These are phyloP conservation scores for Trypanosoma boissoni DNA, from an alignment of 208 protist species.

Conservation along the genomic window DNA sequence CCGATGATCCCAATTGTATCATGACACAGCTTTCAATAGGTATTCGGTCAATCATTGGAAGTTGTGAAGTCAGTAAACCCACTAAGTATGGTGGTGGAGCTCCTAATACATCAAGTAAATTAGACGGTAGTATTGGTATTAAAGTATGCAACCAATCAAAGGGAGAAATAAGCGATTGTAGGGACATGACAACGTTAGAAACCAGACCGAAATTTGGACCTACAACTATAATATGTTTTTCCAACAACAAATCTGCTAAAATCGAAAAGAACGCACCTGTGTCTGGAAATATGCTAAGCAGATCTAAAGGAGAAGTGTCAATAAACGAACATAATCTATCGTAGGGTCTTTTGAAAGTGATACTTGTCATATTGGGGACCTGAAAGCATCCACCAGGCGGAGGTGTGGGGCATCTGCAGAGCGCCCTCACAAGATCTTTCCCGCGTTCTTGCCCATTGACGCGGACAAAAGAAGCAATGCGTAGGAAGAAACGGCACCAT, in stretches of 20 bases:
- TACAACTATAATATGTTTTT: constrained; percentile 80
- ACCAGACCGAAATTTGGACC: constrained; percentile 78
- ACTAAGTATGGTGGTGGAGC: constrained; percentile 76
- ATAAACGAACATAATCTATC: constrained; percentile 81
- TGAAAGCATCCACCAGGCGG: constrained; percentile 62
- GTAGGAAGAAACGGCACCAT: constrained; percentile 85
- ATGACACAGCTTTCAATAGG: constrained; percentile 54
- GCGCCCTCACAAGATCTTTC: constrained; percentile 36
- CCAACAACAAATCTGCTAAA: constrained; percentile 58
- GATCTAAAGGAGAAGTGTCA: constrained; percentile 62
- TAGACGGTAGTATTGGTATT: constrained; percentile 68
- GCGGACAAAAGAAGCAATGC: constrained; percentile 50
- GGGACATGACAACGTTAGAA: constrained; percentile 74
- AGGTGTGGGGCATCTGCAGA: constrained; percentile 50
- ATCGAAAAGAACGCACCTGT: constrained; percentile 64
- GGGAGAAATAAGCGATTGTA: constrained; percentile 70
- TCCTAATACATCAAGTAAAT: constrained; percentile 62
- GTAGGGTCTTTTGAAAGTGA: constrained; percentile 63
- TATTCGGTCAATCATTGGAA: constrained; percentile 38
- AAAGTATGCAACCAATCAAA: constrained; percentile 89
- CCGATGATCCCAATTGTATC: constrained; percentile 49
- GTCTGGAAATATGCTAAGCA: constrained; percentile 65
- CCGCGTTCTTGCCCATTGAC: constrained; percentile 43
- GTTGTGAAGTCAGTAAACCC: constrained; percentile 67
- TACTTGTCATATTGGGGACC: constrained; percentile 32